Percentiles rank a stretch among this genome's conserved stretches.
Evolutionary conservation across 805 yeast species (phyloP).

Genomic region (Candida vartiovaarae): DNA sequence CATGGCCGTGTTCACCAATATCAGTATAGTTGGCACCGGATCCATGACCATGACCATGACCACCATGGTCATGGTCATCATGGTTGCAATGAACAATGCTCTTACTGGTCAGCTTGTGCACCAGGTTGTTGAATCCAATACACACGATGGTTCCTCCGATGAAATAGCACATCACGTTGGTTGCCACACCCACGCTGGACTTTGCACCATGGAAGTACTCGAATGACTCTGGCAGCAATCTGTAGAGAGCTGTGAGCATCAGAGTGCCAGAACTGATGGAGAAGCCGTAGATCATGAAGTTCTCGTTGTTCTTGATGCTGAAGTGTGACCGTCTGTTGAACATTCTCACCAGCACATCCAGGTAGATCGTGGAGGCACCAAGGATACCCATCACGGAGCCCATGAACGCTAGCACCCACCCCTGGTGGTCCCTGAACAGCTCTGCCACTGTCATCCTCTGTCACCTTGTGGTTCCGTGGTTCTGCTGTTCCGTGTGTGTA

Average conservation of each 20-base stretch:
- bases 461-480: too few relatives aligned
- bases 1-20: slow-evolving; percentile 6
- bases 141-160: slow-evolving; percentile 59
- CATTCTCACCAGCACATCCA: slow-evolving; percentile 46
- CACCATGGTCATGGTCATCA: too few relatives aligned
- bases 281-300: slow-evolving; percentile 66
- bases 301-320: slow-evolving; percentile 49
- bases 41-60: slow-evolving; percentile 16
- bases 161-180: slow-evolving; percentile 38
- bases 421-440: slow-evolving; percentile 26
- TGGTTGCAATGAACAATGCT: slow-evolving; percentile 85
- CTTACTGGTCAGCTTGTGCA: slow-evolving; percentile 73
- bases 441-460: too few relatives aligned
- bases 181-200: slow-evolving; percentile 24
- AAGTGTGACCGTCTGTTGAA: slow-evolving; percentile 41
- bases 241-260: slow-evolving; percentile 67
- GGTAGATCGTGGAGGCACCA: slow-evolving; percentile 63
- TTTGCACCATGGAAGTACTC: slow-evolving; percentile 31
- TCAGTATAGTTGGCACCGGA: slow-evolving; percentile 1
- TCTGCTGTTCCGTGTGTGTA: too few relatives aligned
- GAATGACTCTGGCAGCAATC: slow-evolving; percentile 64
- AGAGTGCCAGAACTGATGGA: slow-evolving; percentile 80
- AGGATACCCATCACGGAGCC: slow-evolving; percentile 64
- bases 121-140: slow-evolving; percentile 48
- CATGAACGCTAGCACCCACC: slow-evolving; percentile 58